Conservation (phyloP, 2,329 filamentous ascomycete species). For the Colletotrichum chrysophilum region DNA sequence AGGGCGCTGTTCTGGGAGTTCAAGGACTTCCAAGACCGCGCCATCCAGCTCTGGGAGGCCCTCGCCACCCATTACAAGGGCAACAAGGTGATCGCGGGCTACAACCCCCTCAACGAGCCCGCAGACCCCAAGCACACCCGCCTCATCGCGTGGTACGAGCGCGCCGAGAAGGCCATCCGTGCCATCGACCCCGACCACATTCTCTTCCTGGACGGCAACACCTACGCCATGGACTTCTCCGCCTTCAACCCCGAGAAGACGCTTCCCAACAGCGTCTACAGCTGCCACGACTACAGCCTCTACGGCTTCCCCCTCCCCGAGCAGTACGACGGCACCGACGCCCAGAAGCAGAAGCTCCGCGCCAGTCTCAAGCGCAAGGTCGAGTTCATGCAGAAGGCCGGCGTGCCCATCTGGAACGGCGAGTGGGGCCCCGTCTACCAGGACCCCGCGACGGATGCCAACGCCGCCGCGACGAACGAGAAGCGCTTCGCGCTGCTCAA, state of each 20-base stretch:
- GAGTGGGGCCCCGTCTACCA: slow-evolving; percentile 60
- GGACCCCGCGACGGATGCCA: slow-evolving; percentile 37
- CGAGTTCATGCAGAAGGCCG: slow-evolving; percentile 44
- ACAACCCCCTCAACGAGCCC: slow-evolving; percentile 35
- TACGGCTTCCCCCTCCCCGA: slow-evolving; percentile 52
- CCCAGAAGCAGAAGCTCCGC: slow-evolving; percentile 47
- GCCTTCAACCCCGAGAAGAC: slow-evolving; percentile 41
- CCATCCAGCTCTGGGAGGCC: slow-evolving; percentile 48
- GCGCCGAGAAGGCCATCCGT: slow-evolving; percentile 37
- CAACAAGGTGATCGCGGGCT: slow-evolving; percentile 47
- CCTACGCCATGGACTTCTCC: slow-evolving; percentile 57
- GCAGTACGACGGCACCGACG: slow-evolving; percentile 41
- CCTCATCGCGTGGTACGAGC: slow-evolving; percentile 39
- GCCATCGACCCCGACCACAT: slow-evolving; percentile 46
- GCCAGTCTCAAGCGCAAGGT: slow-evolving; percentile 46
- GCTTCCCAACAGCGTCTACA: slow-evolving; percentile 55
- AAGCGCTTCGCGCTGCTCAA: slow-evolving; percentile 46
- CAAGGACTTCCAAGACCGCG: slow-evolving; percentile 50
- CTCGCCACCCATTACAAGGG: slow-evolving; percentile 45
- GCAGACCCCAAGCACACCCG: slow-evolving; percentile 29
- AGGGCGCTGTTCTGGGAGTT: slow-evolving; percentile 51
- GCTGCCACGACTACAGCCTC: slow-evolving; percentile 57
- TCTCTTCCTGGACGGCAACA: slow-evolving; percentile 47
- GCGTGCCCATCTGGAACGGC: slow-evolving; percentile 52
- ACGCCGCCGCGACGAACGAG: slow-evolving; percentile 40